Conservation (phyloP, 306 rosid species). For the Luffa aegyptiaca region DNA sequence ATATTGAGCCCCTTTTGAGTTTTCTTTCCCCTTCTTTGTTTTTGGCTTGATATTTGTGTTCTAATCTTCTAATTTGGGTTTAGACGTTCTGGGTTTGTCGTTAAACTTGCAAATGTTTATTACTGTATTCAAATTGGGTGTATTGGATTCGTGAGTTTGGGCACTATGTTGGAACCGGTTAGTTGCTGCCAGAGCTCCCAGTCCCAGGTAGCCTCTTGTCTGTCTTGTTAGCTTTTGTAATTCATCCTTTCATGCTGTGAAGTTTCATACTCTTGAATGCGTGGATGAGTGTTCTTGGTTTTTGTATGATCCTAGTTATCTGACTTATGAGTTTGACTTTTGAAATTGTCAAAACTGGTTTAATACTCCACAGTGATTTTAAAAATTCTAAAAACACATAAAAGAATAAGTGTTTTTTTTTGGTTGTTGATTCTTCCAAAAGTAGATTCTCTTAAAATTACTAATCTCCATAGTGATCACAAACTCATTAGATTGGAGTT, state of each 20-base stretch:
- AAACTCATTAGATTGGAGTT: background rate
- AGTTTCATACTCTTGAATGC: background rate
- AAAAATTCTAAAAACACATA: background rate
- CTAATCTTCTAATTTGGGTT: background rate
- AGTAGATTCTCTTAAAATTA: background rate
- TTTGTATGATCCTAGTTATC: background rate
- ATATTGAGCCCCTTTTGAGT: background rate
- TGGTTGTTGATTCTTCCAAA: background rate
- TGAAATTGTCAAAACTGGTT: background rate
- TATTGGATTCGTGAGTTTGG: constrained; percentile 29
- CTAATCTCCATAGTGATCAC: background rate
- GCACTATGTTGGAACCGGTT: constrained; percentile 58
- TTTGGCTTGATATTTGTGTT: background rate
- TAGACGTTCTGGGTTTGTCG: constrained; percentile 14
- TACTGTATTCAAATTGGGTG: constrained; percentile 28
- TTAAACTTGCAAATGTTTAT: constrained; percentile 20
- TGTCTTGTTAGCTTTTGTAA: background rate
- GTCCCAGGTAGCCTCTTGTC: constrained; percentile 46
- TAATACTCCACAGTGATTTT: background rate
- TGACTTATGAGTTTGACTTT: background rate
- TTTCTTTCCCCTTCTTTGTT: background rate
- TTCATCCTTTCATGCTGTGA: background rate
- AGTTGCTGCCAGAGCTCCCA: constrained; percentile 51
- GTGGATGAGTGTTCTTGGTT: background rate
- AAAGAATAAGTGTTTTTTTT: background rate